Conservation (phyloP, 2,329 filamentous ascomycete species). For the Fusarium sulawesiense region DNA sequence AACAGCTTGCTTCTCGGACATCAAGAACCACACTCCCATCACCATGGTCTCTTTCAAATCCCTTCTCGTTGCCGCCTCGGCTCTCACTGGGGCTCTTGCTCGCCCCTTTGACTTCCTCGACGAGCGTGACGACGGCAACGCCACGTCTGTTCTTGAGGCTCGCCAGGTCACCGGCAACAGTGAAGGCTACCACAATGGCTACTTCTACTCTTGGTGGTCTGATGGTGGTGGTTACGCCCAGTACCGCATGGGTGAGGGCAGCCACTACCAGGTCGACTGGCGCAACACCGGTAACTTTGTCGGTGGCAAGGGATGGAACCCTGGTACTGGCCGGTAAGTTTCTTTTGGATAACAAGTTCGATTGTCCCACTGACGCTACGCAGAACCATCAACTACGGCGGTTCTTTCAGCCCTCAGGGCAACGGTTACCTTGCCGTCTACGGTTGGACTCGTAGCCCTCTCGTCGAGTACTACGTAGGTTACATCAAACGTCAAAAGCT, state of each 20-base stretch:
- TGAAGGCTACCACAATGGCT: constrained; percentile 13
- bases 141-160: constrained; percentile 9
- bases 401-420: constrained; percentile 13
- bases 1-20: background rate
- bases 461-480: constrained; percentile 24
- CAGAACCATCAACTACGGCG: constrained; percentile 25
- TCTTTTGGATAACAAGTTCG: rapidly evolving
- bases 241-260: constrained; percentile 10
- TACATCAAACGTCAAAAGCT: no score
- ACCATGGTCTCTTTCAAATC: constrained; percentile 18
- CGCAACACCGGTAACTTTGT: constrained; percentile 28
- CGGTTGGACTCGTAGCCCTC: constrained; percentile 18
- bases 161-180: constrained; percentile 17
- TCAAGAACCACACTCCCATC: background rate
- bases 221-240: constrained; percentile 17
- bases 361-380: background rate
- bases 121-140: constrained; percentile 15
- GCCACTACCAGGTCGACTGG: constrained; percentile 11
- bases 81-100: constrained; percentile 14
- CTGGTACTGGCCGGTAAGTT: constrained; percentile 17
- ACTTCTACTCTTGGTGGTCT: constrained; percentile 31
- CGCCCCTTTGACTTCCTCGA: constrained; percentile 24
- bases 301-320: constrained; percentile 23
- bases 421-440: constrained; percentile 19
- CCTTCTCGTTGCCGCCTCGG: constrained; percentile 13